Base-by-base conservation (phyloP, 176 grass and related monocot genomes). In the Secale cereale region DNA sequence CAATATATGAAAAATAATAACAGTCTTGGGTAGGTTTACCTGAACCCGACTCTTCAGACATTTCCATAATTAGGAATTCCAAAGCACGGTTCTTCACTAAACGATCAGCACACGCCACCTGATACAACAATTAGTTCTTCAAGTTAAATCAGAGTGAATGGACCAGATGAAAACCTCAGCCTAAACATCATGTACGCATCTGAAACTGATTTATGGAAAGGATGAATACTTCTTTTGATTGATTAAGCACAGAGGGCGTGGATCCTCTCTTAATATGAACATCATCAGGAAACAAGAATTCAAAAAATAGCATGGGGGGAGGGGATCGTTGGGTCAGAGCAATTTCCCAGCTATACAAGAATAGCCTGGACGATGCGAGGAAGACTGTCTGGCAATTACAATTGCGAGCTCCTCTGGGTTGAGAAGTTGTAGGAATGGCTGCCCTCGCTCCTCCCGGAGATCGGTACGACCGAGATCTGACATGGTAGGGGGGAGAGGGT, bases 141-240 rank as follows among this genome's bases (percentile, higher is more conserved):
- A 87, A 76, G 69, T 77, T 78, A 41, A 39, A 59, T 72, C 50
- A 83, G 46, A 61, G 20, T 57, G 76, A 68, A 61, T 30, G 36
- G 73, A 77, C 59, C 80, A 78, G 30, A 83, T 4, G 74, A 35
- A 74, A 82, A 73, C 39, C 7, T 39, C n/a, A 12, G 4, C 13
- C 33, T 28, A 64, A 29, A 33, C 29, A 70, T 70, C 32, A 37
- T 9, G 7, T n/a, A 60, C 2, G 4, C 57, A 23, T n/a, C 9
- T 60, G n/a, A 26, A 74, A 50, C 26, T 48, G 40, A 19, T 26
- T 25, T 46, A 74, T 73, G 40, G 10, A 29, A 74, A 74, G 39
- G 25, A 46, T 10, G 4, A 46, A 27, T 46, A 28, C 39, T 74
- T 46, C 7, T 74, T 46, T 73, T 6, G 70, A 50, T 73, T 45